phyloP scores from a whole-genome alignment of 352 stramenopile species.

The Globisporangium apiculatum region DNA sequence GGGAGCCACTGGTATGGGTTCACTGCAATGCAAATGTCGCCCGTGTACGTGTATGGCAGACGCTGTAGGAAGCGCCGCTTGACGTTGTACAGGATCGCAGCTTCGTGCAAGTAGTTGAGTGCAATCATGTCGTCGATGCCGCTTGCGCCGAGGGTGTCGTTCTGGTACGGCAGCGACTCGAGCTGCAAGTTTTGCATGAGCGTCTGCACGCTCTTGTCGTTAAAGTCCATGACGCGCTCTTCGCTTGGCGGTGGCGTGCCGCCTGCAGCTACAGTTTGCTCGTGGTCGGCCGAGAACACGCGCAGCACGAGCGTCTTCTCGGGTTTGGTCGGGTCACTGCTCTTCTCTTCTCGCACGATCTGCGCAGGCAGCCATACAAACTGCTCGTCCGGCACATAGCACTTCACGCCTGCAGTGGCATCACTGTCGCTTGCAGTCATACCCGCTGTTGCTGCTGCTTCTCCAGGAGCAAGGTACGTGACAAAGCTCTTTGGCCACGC shows the following conservation, averaged over 20 bases:
- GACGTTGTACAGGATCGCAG: conserved; percentile 90
- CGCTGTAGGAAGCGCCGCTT: conserved; percentile 77
- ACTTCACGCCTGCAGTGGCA: conserved; percentile 49
- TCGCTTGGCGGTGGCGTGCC: conserved; percentile 21
- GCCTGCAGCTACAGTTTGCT: conserved; percentile 2
- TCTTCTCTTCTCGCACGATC: conserved; percentile 57
- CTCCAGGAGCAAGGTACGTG: too few relatives aligned
- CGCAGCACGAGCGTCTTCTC: conserved; percentile 57
- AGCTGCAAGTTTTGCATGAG: conserved; percentile 59
- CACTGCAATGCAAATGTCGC: conserved; percentile 95
- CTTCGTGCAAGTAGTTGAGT: conserved; percentile 87
- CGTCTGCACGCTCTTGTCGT: conserved; percentile 54
- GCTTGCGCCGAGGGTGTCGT: conserved; percentile 45
- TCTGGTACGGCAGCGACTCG: conserved; percentile 73
- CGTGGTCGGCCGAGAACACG: conserved; percentile 27
- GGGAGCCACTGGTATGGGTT: conserved; percentile 94
- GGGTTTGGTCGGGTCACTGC: conserved; percentile 35
- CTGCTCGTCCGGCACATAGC: conserved; percentile 74
- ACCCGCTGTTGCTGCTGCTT: background rate
- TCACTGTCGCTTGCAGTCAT: conserved; percentile 10
- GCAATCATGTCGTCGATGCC: conserved; percentile 85
- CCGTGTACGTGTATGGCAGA: conserved; percentile 94
- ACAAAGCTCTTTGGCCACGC: too few relatives aligned
- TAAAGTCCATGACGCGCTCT: conserved; percentile 70
- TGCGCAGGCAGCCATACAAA: conserved; percentile 74